Evolutionary conservation across 1,139 yeast species (phyloP).

Genomic region (Blastobotrys malaysiensis): DNA sequence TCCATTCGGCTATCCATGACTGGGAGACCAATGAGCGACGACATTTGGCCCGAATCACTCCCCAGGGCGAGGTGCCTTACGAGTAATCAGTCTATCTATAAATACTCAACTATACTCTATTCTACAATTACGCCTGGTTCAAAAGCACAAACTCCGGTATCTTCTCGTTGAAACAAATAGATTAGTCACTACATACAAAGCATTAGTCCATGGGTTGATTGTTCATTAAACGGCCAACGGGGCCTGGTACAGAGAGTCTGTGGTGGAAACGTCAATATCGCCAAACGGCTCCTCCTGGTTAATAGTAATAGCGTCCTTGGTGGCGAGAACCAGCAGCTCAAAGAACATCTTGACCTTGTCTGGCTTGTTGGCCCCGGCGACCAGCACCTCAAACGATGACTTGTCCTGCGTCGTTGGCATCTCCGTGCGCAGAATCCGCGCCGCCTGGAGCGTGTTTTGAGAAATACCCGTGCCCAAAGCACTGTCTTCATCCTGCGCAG

Average conservation of each 20-base stretch:
- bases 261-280: slow-evolving; percentile 50
- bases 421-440: slow-evolving; percentile 43
- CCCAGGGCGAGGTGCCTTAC: slow-evolving; percentile 29
- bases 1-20: slow-evolving; percentile 36
- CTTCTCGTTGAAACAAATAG: neutral
- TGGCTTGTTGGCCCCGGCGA: slow-evolving; percentile 16
- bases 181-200: neutral
- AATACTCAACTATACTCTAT: no score
- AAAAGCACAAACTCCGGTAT: no score
- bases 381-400: slow-evolving; percentile 17
- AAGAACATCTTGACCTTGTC: slow-evolving; percentile 55
- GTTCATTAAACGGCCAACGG: slow-evolving; percentile 9
- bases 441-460: slow-evolving; percentile 52
- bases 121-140: no score
- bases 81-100: neutral
- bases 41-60: slow-evolving; percentile 32
- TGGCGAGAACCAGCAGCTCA: slow-evolving; percentile 76
- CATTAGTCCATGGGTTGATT: neutral
- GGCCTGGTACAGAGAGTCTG: slow-evolving; percentile 42
- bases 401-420: slow-evolving; percentile 23
- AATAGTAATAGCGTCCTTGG: slow-evolving; percentile 62
- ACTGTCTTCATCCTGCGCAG: slow-evolving; percentile 9
- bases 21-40: slow-evolving; percentile 20
- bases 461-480: slow-evolving; percentile 29
- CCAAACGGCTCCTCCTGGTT: slow-evolving; percentile 60